Conservation (phyloP, 495 filamentous ascomycete species). For the Aspergillus sclerotiicarbonarius region DNA sequence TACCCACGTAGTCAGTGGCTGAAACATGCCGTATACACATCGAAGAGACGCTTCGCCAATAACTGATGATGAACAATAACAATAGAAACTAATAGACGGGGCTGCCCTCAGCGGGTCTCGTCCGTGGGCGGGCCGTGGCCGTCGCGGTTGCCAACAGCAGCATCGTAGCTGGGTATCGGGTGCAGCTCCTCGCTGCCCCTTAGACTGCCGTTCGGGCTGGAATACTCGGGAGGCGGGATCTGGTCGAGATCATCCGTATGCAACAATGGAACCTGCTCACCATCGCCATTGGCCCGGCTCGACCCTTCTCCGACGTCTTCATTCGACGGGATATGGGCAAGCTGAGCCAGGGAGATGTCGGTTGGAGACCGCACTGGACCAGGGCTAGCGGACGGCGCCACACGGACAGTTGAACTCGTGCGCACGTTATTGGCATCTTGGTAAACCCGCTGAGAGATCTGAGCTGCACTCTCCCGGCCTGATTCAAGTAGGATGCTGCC, state of each 20-base stretch:
- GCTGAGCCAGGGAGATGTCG: constrained; percentile 86
- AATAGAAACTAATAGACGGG: constrained; percentile 1
- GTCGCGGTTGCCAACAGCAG: constrained; percentile 48
- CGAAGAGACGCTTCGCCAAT: constrained; percentile 1
- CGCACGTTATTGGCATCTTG: constrained; percentile 44
- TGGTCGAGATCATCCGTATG: constrained; percentile 34
- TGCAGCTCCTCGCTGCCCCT: constrained; percentile 50
- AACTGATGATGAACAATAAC: neutral
- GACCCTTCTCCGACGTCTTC: constrained; percentile 76
- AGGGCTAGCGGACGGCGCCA: constrained; percentile 75
- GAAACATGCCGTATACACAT: constrained; percentile 17
- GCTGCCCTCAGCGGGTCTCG: constrained; percentile 4
- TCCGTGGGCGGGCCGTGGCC: constrained; percentile 11
- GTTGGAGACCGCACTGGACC: constrained; percentile 91
- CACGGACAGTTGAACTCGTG: constrained; percentile 53
- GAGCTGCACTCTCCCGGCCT: constrained; percentile 63
- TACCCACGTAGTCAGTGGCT: constrained; percentile 13
- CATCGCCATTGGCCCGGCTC: constrained; percentile 50
- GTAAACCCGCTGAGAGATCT: constrained; percentile 57
- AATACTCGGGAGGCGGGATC: constrained; percentile 67
- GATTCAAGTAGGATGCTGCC: constrained; percentile 92
- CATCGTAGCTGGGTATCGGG: constrained; percentile 62
- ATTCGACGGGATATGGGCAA: constrained; percentile 67
- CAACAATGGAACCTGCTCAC: constrained; percentile 34
- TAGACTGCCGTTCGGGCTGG: constrained; percentile 62